Evolutionary conservation across 305 asterid genomes (phyloP).

Genomic region (Plantago coronopus): DNA sequence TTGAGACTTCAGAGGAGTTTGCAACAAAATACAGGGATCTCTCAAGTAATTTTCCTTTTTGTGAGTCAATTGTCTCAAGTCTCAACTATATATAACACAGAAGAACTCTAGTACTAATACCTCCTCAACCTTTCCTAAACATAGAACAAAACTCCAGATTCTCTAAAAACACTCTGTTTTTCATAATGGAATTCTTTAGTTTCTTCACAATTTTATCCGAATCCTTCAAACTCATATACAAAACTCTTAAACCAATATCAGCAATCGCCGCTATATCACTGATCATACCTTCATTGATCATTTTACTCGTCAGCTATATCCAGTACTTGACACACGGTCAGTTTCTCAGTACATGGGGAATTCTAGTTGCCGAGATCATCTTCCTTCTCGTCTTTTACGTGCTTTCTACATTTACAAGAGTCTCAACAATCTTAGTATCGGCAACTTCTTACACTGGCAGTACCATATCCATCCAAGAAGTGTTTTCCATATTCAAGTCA

Average conservation of each 20-base stretch:
- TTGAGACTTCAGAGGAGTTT: no score
- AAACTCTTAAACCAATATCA: constrained; percentile 18
- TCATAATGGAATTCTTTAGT: constrained; percentile 12
- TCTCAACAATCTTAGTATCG: constrained; percentile 19
- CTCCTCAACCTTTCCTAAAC: no score
- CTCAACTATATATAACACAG: no score
- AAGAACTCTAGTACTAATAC: no score
- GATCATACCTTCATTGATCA: not conserved
- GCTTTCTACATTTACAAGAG: constrained; percentile 5
- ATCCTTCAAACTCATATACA: constrained; percentile 20
- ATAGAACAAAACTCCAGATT: no score
- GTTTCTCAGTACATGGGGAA: constrained; percentile 5
- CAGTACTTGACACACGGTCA: constrained; percentile 6
- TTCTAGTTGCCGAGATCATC: not conserved
- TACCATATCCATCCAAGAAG: constrained; percentile 15
- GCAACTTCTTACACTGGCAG: constrained; percentile 10
- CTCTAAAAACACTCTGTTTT: no score
- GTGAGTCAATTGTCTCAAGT: no score
- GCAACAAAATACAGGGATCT: no score
- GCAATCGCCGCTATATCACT: constrained; percentile 1
- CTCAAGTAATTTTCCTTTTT: no score
- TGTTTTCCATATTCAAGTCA: constrained; percentile 5
- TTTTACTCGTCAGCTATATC: constrained; percentile 15
- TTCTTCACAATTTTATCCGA: constrained; percentile 20
- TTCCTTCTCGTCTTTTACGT: not conserved